A percentile compares a stretch with the other conserved stretches of the same genome.
Conservation (phyloP, 78 protist genomes). For the Ministeria vibrans region DNA sequence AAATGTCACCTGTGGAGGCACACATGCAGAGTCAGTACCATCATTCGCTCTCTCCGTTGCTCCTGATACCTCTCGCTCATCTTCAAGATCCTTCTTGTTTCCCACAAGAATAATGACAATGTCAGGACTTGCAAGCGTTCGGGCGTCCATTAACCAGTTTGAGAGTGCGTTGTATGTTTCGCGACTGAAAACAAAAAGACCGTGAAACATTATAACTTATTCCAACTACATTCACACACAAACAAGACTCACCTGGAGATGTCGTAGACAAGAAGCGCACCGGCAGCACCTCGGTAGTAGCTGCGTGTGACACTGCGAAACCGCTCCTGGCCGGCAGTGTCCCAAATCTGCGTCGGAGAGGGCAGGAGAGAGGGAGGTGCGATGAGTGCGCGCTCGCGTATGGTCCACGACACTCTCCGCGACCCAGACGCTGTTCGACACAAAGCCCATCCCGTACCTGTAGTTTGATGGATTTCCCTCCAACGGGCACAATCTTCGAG, state of each 20-base stretch:
- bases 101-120: slow-evolving; percentile 96
- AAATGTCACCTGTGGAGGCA: slow-evolving; percentile 2
- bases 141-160: slow-evolving; percentile 74
- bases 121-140: slow-evolving; percentile 72
- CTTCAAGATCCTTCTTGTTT: slow-evolving; percentile 84
- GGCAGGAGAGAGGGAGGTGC: too few species aligned
- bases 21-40: neutral
- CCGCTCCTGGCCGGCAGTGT: slow-evolving; percentile 57
- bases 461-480: slow-evolving; percentile 10
- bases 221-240: neutral
- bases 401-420: too few species aligned
- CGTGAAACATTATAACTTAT: too few species aligned
- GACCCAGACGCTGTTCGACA: too few species aligned
- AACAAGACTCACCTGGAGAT: slow-evolving; percentile 14
- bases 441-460: too few species aligned
- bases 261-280: slow-evolving; percentile 82
- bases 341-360: slow-evolving; percentile 76
- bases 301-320: slow-evolving; percentile 39
- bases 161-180: slow-evolving; percentile 84
- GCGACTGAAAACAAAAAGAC: slow-evolving; percentile 34
- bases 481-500: neutral
- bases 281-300: slow-evolving; percentile 88
- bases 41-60: neutral
- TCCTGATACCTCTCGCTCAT: neutral
- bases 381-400: too few species aligned